These are phyloP conservation scores for Huntiella decipiens DNA, from an alignment of 2,329 filamentous ascomycete species.

Conservation along the genomic window DNA sequence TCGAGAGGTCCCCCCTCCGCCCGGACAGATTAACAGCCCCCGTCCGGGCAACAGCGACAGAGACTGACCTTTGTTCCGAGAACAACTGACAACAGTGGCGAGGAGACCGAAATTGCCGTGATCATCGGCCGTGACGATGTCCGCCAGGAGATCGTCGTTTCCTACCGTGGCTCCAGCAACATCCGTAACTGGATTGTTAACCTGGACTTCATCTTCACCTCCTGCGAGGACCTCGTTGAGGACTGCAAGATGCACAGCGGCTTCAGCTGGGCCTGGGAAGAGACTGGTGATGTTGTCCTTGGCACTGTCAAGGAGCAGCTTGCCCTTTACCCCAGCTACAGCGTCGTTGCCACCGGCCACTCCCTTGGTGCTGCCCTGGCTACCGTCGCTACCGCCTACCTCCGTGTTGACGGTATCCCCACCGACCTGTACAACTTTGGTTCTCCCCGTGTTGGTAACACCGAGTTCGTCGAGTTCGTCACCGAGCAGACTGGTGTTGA, in stretches of 20 bases:
- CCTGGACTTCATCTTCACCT: conserved; percentile 22
- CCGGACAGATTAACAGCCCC: not conserved
- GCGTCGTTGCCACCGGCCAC: conserved; percentile 44
- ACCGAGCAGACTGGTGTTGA: conserved; percentile 30
- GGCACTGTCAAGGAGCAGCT: conserved; percentile 25
- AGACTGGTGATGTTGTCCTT: conserved; percentile 26
- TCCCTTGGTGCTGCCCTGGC: conserved; percentile 49
- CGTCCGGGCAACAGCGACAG: not conserved
- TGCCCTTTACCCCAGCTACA: conserved; percentile 29
- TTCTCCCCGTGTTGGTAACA: conserved; percentile 44
- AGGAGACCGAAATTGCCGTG: conserved; percentile 26
- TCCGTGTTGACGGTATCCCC: conserved; percentile 28
- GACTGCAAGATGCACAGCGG: conserved; percentile 36
- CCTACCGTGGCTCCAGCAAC: conserved; percentile 39
- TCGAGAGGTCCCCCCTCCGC: not conserved
- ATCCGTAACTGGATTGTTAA: conserved; percentile 45
- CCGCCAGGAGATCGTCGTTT: conserved; percentile 35
- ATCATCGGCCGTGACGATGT: conserved; percentile 31
- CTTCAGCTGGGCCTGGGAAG: conserved; percentile 39
- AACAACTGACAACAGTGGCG: conserved; percentile 18
- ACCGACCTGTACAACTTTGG: conserved; percentile 44
- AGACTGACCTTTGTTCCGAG: conserved; percentile 13
- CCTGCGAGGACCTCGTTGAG: conserved; percentile 18
- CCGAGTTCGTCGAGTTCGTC: conserved; percentile 33
- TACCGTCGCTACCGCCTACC: conserved; percentile 36